These are phyloP conservation scores for Aspergillus asperescens DNA, from an alignment of 495 filamentous ascomycete genomes.

Conservation along the genomic window DNA sequence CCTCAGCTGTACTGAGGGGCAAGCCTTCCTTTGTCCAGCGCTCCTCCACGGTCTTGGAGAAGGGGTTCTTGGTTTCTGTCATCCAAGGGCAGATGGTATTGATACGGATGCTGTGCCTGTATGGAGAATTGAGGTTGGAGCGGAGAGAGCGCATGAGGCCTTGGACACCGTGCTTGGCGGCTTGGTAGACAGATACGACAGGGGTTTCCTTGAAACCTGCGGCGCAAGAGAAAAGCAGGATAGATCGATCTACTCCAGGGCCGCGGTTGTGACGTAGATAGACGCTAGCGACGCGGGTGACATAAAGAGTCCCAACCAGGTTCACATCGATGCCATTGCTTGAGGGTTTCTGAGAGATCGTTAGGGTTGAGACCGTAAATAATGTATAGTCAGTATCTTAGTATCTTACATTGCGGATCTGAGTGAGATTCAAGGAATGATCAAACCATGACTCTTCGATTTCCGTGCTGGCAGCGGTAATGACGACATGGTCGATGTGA, in stretches of 20 bases:
- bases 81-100: conserved; percentile 54
- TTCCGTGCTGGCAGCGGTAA: conserved; percentile 48
- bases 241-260: conserved; percentile 37
- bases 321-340: conserved; percentile 46
- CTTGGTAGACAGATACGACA: conserved; percentile 44
- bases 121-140: conserved; percentile 32
- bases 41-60: conserved; percentile 37
- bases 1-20: conserved; percentile 40
- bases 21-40: conserved; percentile 41
- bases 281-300: conserved; percentile 40
- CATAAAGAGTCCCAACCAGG: conserved; percentile 45
- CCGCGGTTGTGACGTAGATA: conserved; percentile 43
- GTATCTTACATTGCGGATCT: conserved; percentile 31
- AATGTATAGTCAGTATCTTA: neutral
- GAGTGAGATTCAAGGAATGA: conserved; percentile 33
- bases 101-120: conserved; percentile 40
- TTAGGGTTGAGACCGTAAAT: neutral
- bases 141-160: conserved; percentile 47
- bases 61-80: conserved; percentile 35
- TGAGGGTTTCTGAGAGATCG: conserved; percentile 27
- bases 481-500: conserved; percentile 48
- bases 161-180: conserved; percentile 47
- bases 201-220: conserved; percentile 46
- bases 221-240: conserved; percentile 41
- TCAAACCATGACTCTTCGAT: conserved; percentile 42